These are phyloP conservation scores for Cryptosporidium ryanae DNA, from an alignment of 169 alveolate species.

Conservation along the genomic window DNA sequence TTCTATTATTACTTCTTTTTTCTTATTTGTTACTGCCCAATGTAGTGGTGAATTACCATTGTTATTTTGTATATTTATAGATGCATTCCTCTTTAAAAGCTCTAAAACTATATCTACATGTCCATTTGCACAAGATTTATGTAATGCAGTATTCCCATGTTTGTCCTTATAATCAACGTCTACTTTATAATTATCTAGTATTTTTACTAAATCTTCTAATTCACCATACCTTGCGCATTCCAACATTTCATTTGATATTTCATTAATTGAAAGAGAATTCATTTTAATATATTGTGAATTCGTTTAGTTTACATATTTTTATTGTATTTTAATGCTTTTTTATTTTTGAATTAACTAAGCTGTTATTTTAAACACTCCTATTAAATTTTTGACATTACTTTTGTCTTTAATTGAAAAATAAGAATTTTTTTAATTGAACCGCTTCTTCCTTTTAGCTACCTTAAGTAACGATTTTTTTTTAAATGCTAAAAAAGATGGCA, in stretches of 20 bases:
- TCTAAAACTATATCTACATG: constrained; percentile 43
- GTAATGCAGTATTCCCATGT: constrained; percentile 61
- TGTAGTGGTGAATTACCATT: constrained; percentile 66
- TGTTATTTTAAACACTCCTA: too few species aligned
- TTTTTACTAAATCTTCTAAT: constrained; percentile 37
- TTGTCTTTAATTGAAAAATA: too few species aligned
- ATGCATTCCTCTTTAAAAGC: constrained; percentile 32
- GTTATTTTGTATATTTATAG: constrained; percentile 36
- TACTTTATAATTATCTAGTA: constrained; percentile 22
- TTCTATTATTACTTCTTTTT: constrained; percentile 15
- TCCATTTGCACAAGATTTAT: constrained; percentile 69
- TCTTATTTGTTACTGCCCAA: constrained; percentile 69
- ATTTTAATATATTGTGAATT: background rate
- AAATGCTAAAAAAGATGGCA: too few species aligned
- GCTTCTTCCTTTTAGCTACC: too few species aligned
- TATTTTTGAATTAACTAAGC: too few species aligned
- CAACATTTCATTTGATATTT: constrained; percentile 49
- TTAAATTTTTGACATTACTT: too few species aligned
- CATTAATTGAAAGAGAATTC: constrained; percentile 29
- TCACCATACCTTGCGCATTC: constrained; percentile 75
- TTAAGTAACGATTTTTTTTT: too few species aligned
- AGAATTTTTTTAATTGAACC: too few species aligned
- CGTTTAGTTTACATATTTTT: too few species aligned
- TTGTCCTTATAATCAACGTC: constrained; percentile 52
- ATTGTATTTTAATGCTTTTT: too few species aligned